Evolutionary conservation across 805 yeast species (phyloP).

Genomic region (Candida silvicultrix): DNA sequence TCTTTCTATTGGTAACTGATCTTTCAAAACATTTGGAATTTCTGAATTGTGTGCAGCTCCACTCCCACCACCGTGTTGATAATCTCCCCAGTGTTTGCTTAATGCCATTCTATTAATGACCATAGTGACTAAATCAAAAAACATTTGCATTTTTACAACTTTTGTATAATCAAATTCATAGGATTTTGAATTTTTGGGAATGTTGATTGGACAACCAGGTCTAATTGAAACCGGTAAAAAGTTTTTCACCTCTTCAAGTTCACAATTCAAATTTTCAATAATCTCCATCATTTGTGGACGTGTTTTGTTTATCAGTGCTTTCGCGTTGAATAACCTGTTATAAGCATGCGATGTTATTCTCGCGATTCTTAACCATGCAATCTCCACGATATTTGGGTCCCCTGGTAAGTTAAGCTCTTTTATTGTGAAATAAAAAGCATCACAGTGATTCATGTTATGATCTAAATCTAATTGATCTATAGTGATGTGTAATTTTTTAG

Average conservation of each 20-base stretch:
- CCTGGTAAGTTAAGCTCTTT: constrained; percentile 1
- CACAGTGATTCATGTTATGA: constrained; percentile 1
- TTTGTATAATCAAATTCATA: neutral
- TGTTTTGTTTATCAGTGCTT: constrained; percentile 5
- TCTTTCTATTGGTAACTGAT: neutral
- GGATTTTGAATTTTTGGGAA: constrained; percentile 1
- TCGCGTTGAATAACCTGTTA: constrained; percentile 6
- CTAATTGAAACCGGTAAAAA: constrained; percentile 6
- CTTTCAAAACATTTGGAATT: neutral
- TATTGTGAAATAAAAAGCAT: neutral
- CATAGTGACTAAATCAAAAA: constrained; percentile 5
- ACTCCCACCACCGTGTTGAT: neutral
- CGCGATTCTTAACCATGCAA: constrained; percentile 1
- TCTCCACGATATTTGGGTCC: constrained; percentile 2
- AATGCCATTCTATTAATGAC: constrained; percentile 6
- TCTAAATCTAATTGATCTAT: constrained; percentile 1
- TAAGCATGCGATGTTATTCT: constrained; percentile 4
- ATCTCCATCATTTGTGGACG: constrained; percentile 2
- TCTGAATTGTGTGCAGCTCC: neutral
- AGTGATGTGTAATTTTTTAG: neutral
- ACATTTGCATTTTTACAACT: constrained; percentile 6
- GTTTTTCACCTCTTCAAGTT: constrained; percentile 2
- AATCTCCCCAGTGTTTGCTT: constrained; percentile 3
- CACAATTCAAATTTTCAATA: constrained; percentile 2
- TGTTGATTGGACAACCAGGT: constrained; percentile 6